Base-by-base conservation (phyloP, 306 rosid genomes). In the Dicorynia guianensis region DNA sequence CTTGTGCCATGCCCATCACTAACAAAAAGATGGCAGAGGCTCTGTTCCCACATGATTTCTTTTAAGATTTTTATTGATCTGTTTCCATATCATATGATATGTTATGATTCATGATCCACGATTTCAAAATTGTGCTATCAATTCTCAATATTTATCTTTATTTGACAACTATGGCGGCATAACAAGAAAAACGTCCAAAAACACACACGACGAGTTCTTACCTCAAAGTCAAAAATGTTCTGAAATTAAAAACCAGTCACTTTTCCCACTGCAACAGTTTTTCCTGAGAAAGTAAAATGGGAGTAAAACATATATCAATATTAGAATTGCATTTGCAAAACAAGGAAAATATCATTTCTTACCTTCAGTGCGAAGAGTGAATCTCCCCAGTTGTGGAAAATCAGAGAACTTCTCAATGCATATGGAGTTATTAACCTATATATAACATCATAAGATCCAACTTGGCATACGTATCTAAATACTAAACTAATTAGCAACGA, bases 311-410 rank as follows among this genome's bases (percentile, higher is more conserved):
- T 15, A 40, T 25, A 46, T 56, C 11, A 55, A 44, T 19, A 43
- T 56, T 64, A 63, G 57, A n/a, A 57, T 76, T 25, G 39, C 48
- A 20, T 35, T 36, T 15, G 44, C 36, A 76, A 73, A 18, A 48
- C 14, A 25, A 15, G 52, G 8, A 61, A 60, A 20, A 30, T 50
- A 61, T 20, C 63, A 20, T 67, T 40, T 43, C 52, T 80, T 69
- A 96, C 99, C 99, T 86, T 96, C 99, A 42, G 93, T 92, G 18
- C 99, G 99, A 78, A 96, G 98, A 48, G 99, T 96, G 69, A 96
- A 96, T 84, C 99, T 87, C 82, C 99, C 99, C 14, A 96, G 97
- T 75, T 96, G 99, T 3, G 97, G 91, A 76, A 87, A 83, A 59
- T 89, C 88, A 12, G 94, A 20, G 52, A 96, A 96, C 79, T 85